Evolutionary conservation across 495 filamentous ascomycete genomes (phyloP), one percentile per base, ranked within the genome.

Genomic region (Annulohypoxylon maeteangense): DNA sequence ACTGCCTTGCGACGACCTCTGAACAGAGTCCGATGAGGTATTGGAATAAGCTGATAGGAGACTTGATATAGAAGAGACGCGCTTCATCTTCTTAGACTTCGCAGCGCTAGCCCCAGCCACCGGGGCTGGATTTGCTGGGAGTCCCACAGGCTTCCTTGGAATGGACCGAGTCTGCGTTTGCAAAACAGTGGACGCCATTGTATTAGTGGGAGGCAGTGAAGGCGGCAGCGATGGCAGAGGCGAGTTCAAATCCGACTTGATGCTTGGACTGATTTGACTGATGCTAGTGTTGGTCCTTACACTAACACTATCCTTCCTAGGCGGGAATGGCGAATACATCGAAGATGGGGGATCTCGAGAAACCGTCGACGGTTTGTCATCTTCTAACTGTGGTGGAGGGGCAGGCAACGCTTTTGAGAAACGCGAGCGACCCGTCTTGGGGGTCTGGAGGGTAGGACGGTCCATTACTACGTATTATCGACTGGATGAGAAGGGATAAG

Each of bases 31-130:
- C 6, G 75, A 72, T 10, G 81, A 78, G 55, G 76, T 78, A 60
- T 79, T 72, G 32, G 81, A 80, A 71, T 85, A 84, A 6, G 83
- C 83, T 18, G 80, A 83, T 23, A 84, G 48, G 4, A 85, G 57
- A 66, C 82, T 84, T 8, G 79, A 83, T 65, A 84, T 70, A n/a
- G 83, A 85, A 47, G 71, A 74, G n/a, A 74, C 57, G 12, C 75
- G 65, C 58, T 68, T 74, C 70, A 72, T 62, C 47, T 69, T 70
- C 56, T 78, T 72, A 3, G 74, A 60, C 38, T 73, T 66, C 16
- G 36, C 53, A 2, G 62, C 48, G 23, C 50, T 50, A 42, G 47
- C 42, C 0, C 55, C 66, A 16, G 56, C 66, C 32, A 44, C 45
- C 16, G 74, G 74, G 25, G 62, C 58, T 25, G 72, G 64, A 32